These are phyloP conservation scores for Oemleria cerasiformis DNA, from an alignment of 306 rosid species.

Conservation along the genomic window DNA sequence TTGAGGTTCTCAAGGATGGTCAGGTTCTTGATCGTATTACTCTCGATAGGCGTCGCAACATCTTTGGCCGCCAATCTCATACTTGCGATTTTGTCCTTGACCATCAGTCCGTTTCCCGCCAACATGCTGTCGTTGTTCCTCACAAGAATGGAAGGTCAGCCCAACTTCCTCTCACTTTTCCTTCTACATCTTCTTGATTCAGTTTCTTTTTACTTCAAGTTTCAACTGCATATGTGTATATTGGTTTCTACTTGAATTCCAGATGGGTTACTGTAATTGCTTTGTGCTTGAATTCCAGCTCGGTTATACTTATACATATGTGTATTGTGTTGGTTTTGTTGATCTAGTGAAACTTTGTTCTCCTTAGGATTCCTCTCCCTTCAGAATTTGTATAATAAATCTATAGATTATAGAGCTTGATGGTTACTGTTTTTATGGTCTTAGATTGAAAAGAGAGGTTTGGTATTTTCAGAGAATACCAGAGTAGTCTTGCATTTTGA, in stretches of 20 bases:
- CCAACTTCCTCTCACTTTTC: conserved; percentile 2
- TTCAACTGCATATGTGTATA: not conserved
- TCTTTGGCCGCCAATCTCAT: conserved; percentile 84
- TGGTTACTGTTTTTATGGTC: not conserved
- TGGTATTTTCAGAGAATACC: not conserved
- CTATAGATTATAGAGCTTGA: not conserved
- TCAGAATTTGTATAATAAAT: not conserved
- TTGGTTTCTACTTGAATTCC: not conserved
- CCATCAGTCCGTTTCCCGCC: conserved; percentile 97
- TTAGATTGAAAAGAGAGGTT: not conserved
- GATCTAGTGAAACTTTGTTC: conserved; percentile 4
- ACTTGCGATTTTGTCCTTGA: conserved; percentile 91
- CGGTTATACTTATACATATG: not conserved
- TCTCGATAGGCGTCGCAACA: conserved; percentile 61
- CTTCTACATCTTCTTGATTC: conserved; percentile 16
- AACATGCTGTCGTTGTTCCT: conserved; percentile 94
- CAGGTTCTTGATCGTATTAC: conserved; percentile 68
- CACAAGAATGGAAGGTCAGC: conserved; percentile 94
- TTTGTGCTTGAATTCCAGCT: not conserved
- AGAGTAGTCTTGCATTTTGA: not conserved
- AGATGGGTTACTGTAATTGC: not conserved
- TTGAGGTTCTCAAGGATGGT: conserved; percentile 88
- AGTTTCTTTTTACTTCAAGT: not conserved
- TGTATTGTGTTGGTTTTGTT: not conserved
- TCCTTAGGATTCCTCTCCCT: not conserved